phyloP scores from a whole-genome alignment of 1,284 basidiomycete genomes.

The Puccinia novopanici region DNA sequence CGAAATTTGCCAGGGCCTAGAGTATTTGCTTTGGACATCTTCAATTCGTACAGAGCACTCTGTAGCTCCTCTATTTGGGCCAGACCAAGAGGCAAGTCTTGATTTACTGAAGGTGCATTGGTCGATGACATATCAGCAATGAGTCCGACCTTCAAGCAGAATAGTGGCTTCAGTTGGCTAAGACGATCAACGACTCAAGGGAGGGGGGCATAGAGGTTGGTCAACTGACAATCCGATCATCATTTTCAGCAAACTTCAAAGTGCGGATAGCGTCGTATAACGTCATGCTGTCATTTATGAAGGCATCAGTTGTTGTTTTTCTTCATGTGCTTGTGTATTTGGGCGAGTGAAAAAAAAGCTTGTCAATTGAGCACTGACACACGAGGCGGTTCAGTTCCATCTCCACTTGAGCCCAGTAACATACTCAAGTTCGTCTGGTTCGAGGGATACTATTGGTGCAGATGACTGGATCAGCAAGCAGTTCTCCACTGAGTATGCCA shows the following conservation, averaged over 20 bases:
- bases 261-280: constrained; percentile 60
- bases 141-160: constrained; percentile 57
- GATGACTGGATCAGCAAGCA: constrained; percentile 54
- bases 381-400: constrained; percentile 47
- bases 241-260: constrained; percentile 59
- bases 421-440: constrained; percentile 45
- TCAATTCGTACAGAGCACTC: constrained; percentile 60
- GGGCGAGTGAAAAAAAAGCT: background rate
- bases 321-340: too few species aligned
- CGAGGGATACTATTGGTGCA: constrained; percentile 43
- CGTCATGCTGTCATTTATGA: constrained; percentile 56
- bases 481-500: constrained; percentile 52
- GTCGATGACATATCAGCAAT: constrained; percentile 61
- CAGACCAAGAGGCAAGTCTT: constrained; percentile 58
- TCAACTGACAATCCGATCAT: constrained; percentile 58
- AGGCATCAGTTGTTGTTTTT: background rate
- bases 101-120: constrained; percentile 58
- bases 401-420: constrained; percentile 41
- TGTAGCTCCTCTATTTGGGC: constrained; percentile 62
- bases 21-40: constrained; percentile 58
- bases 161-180: background rate
- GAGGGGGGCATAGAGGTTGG: background rate
- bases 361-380: constrained; percentile 15
- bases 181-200: background rate
- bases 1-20: constrained; percentile 56